Evolutionary conservation across 495 filamentous ascomycete genomes (phyloP), one percentile per base, ranked within the genome.

Genomic region (Articulospora tetracladia): DNA sequence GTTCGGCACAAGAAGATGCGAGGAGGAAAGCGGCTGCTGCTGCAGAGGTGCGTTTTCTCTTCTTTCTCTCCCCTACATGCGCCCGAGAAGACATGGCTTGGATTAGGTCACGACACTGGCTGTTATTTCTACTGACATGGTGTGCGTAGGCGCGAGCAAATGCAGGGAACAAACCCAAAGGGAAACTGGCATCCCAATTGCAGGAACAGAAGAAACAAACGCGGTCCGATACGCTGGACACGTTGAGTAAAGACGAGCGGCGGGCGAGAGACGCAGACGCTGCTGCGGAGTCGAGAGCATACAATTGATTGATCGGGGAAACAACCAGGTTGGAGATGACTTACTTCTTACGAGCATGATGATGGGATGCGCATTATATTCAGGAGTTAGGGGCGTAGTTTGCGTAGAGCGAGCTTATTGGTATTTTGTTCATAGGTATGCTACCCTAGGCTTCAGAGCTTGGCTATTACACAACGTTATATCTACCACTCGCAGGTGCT

Each of bases 401-500:
- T n/a, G 15, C 8, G 4, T 8, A 44, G n/a, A n/a, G 39, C 39
- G 39, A 8, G 39, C 30, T 32, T 32, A 32, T 11, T 44, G 39
- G n/a, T 44, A 19, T 3, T 44, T 44, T 44, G 39, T 44, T 44
- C 39, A 44, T 44, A 15, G n/a, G 3, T 44, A 44, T 11, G 39
- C 39, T 44, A 44, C 4, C 6, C 30, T 32, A 32, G 30, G 39
- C 39, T 44, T 3, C 32, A 13, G 20, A 27, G 50, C 27, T 20
- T 27, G 17, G 8, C 25, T 17, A 54, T 50, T 62, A 67, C 17
- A 93, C 84, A 65, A 98, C 92, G 28, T 85, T 96, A 69, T 98
- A 98, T 62, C 94, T 83, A 56, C 94, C 93, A 71, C 86, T 88
- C 22, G 84, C 83, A 25, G 91, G 90, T 4, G 87, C 88, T 58